These are phyloP conservation scores for Coemansia nantahalensis DNA, from an alignment of 192 early-diverging fungal species.

Conservation along the genomic window DNA sequence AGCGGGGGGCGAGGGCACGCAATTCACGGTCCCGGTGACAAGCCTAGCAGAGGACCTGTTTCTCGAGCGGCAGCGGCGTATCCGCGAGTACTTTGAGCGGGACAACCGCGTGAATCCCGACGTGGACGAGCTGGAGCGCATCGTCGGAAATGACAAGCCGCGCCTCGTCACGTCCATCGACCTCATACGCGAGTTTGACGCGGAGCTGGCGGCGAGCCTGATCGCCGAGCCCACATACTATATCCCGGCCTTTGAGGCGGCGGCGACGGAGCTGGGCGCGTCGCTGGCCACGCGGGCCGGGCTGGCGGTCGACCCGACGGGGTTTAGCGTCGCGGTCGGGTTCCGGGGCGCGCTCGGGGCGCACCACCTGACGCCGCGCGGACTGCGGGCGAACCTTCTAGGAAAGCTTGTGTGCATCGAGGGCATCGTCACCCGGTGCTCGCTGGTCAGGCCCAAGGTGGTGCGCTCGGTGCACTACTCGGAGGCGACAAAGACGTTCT, in stretches of 20 bases:
- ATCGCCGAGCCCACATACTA: slow-evolving; percentile 75
- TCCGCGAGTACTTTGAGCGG: slow-evolving; percentile 50
- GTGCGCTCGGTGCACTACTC: slow-evolving; percentile 89
- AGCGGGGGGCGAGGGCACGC: slow-evolving; percentile 15
- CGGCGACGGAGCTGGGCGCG: slow-evolving; percentile 26
- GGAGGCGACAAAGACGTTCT: slow-evolving; percentile 78
- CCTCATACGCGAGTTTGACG: slow-evolving; percentile 75
- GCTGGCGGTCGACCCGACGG: slow-evolving; percentile 9
- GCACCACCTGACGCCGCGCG: slow-evolving; percentile 82
- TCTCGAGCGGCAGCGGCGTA: slow-evolving; percentile 43
- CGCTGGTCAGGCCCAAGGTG: slow-evolving; percentile 94
- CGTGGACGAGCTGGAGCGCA: slow-evolving; percentile 25
- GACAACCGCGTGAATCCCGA: slow-evolving; percentile 53
- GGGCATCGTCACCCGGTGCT: slow-evolving; percentile 97
- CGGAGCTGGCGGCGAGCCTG: slow-evolving; percentile 70
- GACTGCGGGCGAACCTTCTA: slow-evolving; percentile 72
- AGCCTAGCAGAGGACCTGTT: slow-evolving; percentile 45
- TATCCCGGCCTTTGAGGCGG: slow-evolving; percentile 76
- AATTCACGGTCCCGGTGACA: slow-evolving; percentile 32
- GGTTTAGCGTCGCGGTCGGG: slow-evolving; percentile 63
- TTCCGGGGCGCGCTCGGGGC: slow-evolving; percentile 92
- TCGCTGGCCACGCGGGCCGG: slow-evolving; percentile 7
- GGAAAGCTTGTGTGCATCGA: slow-evolving; percentile 91
- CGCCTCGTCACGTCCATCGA: slow-evolving; percentile 90
- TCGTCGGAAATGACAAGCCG: slow-evolving; percentile 15